Conservation (phyloP, 1,284 basidiomycete species). For the Ceratobasidium sp. region DNA sequence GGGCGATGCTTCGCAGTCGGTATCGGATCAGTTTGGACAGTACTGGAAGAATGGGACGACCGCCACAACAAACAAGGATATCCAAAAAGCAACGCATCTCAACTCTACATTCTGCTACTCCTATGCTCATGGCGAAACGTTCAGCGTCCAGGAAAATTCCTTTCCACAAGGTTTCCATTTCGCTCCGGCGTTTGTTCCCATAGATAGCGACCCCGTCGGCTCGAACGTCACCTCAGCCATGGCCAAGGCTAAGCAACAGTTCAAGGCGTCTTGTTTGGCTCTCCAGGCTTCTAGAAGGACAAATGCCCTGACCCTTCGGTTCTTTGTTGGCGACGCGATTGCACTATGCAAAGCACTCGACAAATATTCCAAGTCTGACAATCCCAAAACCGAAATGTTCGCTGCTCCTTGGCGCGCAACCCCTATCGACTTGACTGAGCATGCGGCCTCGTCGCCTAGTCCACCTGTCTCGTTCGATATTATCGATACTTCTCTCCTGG, state of each 20-base stretch:
- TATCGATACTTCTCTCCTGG: conserved; percentile 32
- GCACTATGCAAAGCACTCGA: background rate
- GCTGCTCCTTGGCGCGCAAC: conserved; percentile 3
- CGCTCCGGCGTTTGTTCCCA: conserved; percentile 18
- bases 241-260: conserved; percentile 56
- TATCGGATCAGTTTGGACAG: conserved; percentile 1
- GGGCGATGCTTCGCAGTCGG: background rate
- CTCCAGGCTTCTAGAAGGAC: conserved; percentile 53
- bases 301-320: conserved; percentile 21
- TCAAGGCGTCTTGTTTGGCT: conserved; percentile 58
- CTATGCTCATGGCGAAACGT: background rate
- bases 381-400: background rate
- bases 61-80: conserved; percentile 13
- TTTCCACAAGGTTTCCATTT: conserved; percentile 32
- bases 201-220: background rate
- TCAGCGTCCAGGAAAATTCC: background rate
- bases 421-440: conserved; percentile 2
- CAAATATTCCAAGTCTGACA: conserved; percentile 44
- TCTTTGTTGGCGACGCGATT: conserved; percentile 15
- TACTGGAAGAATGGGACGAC: conserved; percentile 5
- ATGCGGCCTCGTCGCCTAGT: background rate
- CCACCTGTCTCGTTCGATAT: conserved; percentile 13
- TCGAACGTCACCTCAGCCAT: conserved; percentile 51
- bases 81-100: background rate
- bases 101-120: conserved; percentile 23